Base-by-base conservation (phyloP, 805 yeast species). In the Danielozyma ontarioensis region DNA sequence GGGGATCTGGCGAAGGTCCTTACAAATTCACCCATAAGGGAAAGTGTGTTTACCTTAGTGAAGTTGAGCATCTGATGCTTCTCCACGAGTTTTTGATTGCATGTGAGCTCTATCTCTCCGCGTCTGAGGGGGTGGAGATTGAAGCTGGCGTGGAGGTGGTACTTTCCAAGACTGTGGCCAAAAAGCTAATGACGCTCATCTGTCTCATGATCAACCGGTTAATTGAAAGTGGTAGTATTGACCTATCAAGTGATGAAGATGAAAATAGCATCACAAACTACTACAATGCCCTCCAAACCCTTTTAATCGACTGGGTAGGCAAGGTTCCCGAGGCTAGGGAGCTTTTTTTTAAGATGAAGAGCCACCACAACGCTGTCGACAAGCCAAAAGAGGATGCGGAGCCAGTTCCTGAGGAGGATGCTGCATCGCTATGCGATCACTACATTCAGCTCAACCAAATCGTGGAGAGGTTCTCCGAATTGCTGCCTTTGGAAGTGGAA, bases 41-140 rank as follows among this genome's bases (percentile, higher is more conserved):
- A 0, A 34, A 58, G 0, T 33, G 40, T 24, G 40, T 83, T 14
- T 59, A 54, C 4, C 54, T 83, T 23, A 73, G 83, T 12, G 75
- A 70, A 8, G 65, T 79, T 31, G 90, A 83, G 45, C 66, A 60
- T 39, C 72, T 74, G 42, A 79, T 81, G 86, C 48, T 83, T 11
- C 52, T 83, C 24, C 88, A 81, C 55, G 87, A 80, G 50, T 78
- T 82, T 42, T 65, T 83, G 37, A 65, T 76, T n/a, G 76, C 74
- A 40, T 71, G 62, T 24, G 43, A 49, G 16, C 42, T 44, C n/a
- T 62, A 60, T 32, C 45, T 63, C 12, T 45, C 57, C 3, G 59
- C 64, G 1, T 41, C 55, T 4, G 57, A 55, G 12, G 63, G 64
- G 5, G 45, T 58, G 5, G 62, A 52, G 21, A 47, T 48, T 5